phyloP scores from a whole-genome alignment of 1,284 basidiomycete species.

The Trichosporon inkin region DNA sequence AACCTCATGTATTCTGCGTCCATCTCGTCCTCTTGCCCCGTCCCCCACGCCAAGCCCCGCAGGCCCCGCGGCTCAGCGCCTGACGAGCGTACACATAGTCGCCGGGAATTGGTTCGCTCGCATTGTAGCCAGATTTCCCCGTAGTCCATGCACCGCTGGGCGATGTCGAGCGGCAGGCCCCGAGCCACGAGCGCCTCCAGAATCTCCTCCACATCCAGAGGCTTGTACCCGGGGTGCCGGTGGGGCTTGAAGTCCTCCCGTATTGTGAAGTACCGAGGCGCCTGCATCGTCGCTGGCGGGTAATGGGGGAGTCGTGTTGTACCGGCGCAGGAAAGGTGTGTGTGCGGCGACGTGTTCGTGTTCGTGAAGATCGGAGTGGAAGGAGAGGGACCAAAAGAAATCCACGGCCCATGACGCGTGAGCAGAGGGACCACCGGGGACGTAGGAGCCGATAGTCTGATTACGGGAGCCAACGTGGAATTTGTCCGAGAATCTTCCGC shows the following conservation, averaged over 20 bases:
- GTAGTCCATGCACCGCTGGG: constrained; percentile 29
- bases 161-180: constrained; percentile 32
- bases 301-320: background rate
- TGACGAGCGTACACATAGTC: constrained; percentile 27
- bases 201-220: constrained; percentile 19
- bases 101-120: constrained; percentile 17
- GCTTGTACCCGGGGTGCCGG: constrained; percentile 17
- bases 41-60: constrained; percentile 18
- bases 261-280: constrained; percentile 6
- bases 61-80: constrained; percentile 14
- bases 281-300: background rate
- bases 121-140: constrained; percentile 32
- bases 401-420: constrained; percentile 1
- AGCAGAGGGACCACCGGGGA: too few species aligned
- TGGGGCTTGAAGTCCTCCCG: constrained; percentile 14
- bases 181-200: constrained; percentile 13
- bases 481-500: background rate
- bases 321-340: background rate
- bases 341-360: background rate
- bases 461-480: background rate
- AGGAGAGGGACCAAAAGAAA: constrained; percentile 1
- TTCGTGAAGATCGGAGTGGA: background rate
- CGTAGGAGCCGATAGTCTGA: background rate
- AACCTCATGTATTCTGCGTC: constrained; percentile 9
- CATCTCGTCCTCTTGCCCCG: constrained; percentile 33